phyloP scores from a whole-genome alignment of 73 alveolate genomes.

The Symbiodinium pilosum region DNA sequence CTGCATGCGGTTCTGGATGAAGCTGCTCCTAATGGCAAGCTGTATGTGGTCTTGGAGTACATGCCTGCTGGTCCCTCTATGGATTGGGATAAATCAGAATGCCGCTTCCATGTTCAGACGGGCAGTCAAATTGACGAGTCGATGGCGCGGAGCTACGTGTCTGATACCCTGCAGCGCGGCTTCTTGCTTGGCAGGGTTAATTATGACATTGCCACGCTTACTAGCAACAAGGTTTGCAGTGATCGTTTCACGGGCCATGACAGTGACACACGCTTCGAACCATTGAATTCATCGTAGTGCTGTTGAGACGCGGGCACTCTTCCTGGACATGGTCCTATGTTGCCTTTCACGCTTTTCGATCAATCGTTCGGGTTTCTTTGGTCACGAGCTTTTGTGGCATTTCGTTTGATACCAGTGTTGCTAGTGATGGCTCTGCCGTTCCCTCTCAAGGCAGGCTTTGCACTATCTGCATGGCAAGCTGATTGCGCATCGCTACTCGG shows the following conservation, averaged over 20 bases:
- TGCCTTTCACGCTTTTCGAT: too few relatives aligned
- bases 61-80: slow-evolving; percentile 41
- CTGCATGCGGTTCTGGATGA: slow-evolving; percentile 78
- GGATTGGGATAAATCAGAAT: slow-evolving; percentile 39
- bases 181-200: neutral
- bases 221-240: neutral
- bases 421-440: too few relatives aligned
- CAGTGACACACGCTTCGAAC: too few relatives aligned
- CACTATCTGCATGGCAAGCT: slow-evolving; percentile 19
- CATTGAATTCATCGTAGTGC: too few relatives aligned
- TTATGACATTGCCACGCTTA: neutral
- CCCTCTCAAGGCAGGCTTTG: slow-evolving; percentile 88
- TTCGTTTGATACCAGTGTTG: too few relatives aligned
- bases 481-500: slow-evolving; percentile 84
- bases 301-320: too few relatives aligned
- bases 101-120: slow-evolving; percentile 6
- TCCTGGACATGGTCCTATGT: too few relatives aligned
- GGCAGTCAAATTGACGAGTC: slow-evolving; percentile 26
- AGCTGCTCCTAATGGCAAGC: slow-evolving; percentile 39
- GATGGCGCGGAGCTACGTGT: neutral
- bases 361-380: too few relatives aligned
- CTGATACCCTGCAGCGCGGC: neutral
- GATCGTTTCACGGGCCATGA: too few relatives aligned
- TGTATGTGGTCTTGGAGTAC: slow-evolving; percentile 70
- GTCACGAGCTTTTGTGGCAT: too few relatives aligned